Base-by-base conservation (phyloP, 2,329 filamentous ascomycete genomes). In the Calonectria pseudoturangicola region DNA sequence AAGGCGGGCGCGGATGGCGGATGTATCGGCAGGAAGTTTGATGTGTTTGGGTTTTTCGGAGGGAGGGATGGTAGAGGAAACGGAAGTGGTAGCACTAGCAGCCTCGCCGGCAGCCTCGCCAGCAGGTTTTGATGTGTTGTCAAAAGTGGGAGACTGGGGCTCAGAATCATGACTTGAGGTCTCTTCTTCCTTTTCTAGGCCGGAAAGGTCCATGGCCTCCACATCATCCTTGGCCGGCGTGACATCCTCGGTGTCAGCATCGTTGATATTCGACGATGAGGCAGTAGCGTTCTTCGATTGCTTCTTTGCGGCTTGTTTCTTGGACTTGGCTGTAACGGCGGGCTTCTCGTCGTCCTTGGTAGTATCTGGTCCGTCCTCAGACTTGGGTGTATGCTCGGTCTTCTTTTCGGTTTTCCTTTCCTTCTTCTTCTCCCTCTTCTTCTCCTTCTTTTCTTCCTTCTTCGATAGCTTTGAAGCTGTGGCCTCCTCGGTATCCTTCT, bases 1-100 rank as follows among this genome's bases (percentile, higher is more conserved):
- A 64, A 99, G 88, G 54, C 96, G 93, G 70, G 93, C 92, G 80
- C 94, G 92, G 58, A 98, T 90, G 30, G 93, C 91, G 73, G 94
- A 92, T 50, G 93, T 93, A 81, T 96, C 93, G 74, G 92, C 87
- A 68, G 93, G 93, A 36, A 93, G 85, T 79, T 92, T 92, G 81
- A 92, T 89, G 75, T 91, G 89, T 82, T 93, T 94, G 16, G 90
- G 89, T 80, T 91, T 91, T 73, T 91, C 89, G 41, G 89, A 88
- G 6, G 89, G 87, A 8, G 92, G 87, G 15, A 90, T 87, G 58
- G 91, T 88, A 27, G 93, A 94, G 68, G 93, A 94, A 68, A 92
- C 89, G 21, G 93, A 95, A 36, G 93, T 95, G 58, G 89, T 90
- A 73, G 87, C 86, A 83, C 90, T 91, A 60, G 89, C 84, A n/a